Base-by-base conservation (phyloP, 768 basidiomycete species). In the Lentinula boryana region DNA sequence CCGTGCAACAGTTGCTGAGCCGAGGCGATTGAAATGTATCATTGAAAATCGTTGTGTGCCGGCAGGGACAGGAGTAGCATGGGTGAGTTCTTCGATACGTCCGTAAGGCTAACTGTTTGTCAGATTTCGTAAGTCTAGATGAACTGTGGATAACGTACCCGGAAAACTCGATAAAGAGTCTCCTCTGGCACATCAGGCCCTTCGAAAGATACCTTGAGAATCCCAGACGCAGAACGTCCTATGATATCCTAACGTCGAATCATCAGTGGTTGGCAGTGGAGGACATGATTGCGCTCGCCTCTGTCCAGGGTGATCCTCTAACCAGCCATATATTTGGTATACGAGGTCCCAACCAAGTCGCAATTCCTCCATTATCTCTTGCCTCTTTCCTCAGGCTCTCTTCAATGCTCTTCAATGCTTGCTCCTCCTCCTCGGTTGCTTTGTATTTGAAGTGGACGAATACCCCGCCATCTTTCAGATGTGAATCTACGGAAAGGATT, bases 171-270 rank as follows among this genome's bases (percentile, higher is more conserved):
- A 68, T 93, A 98, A 0, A 96, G 74, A 0, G 78, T 69, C 71
- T 95, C 91, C 67, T 95, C 92, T 32, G 82, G 80, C 1, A 95
- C 75, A 68, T 97, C 95, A 1, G 93, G 88, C 0, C 96, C 96
- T 35, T 96, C 91, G 65, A 96, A 98, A 5, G 83, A 74, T n/a
- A 96, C 82, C 61, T 84, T 83, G 55, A 98, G 68, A 8, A 88
- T 78, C 2, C 79, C 75, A 18, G 89, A 88, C 0, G 93, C 87
- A 70, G 85, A 96, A 56, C 91, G 80, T 61, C 86, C 79, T 84
- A 98, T 23, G 2, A 60, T 60, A 23, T 51, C 50, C 58, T 60
- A n/a, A 9, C 10, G 5, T 1, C 38, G 2, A 32, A 23, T 12
- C 6, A 48, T 38, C 9, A 18, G n/a, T 35, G 6, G 7, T 32